phyloP scores from a whole-genome alignment of 352 stramenopile genomes.

The Phytophthora europaea region DNA sequence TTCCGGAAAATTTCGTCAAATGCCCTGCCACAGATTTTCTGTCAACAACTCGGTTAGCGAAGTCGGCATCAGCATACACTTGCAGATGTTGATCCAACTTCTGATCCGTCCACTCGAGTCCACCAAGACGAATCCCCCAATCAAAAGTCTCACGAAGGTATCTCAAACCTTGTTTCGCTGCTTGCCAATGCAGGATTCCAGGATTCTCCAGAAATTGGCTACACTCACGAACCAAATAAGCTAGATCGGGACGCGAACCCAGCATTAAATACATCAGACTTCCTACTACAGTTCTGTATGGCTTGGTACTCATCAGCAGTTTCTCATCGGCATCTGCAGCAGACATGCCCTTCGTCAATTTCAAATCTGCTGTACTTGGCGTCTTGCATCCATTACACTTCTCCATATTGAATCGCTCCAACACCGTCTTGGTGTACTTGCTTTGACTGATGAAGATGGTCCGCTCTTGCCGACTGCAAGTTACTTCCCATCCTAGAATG shows the following conservation, averaged over 20 bases:
- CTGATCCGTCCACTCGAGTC: neutral
- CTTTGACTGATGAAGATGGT: neutral
- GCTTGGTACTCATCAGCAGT: neutral
- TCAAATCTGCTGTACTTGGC: neutral
- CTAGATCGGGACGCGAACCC: neutral
- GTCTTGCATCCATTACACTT: neutral
- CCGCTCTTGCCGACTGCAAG: neutral
- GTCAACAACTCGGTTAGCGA: neutral
- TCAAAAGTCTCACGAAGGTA: neutral
- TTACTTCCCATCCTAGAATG: neutral
- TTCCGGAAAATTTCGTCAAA: constrained; percentile 9
- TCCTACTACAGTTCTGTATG: neutral
- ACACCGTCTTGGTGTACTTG: neutral
- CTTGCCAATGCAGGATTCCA: neutral
- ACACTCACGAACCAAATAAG: neutral
- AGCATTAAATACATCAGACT: neutral
- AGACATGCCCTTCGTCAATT: neutral
- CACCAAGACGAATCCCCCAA: neutral
- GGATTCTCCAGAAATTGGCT: neutral
- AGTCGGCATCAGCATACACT: neutral
- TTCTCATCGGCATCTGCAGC: neutral
- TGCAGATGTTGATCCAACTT: neutral
- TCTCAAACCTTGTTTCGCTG: neutral
- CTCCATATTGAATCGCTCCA: neutral
- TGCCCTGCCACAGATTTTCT: neutral